These are phyloP conservation scores for Aechmea fasciata DNA, from an alignment of 176 grass and related monocot genomes.

Conservation along the genomic window DNA sequence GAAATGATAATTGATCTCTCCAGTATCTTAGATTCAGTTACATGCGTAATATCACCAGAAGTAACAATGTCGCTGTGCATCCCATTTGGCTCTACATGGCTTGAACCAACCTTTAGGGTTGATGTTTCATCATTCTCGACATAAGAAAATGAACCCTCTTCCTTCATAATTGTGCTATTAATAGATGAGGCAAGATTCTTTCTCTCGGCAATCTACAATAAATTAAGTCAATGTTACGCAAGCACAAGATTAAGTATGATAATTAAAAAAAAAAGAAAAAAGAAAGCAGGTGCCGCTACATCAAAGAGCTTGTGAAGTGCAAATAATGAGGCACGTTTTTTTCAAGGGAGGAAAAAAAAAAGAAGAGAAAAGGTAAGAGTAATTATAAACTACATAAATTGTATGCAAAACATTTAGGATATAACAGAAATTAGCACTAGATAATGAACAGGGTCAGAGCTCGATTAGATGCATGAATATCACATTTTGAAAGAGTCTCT, in stretches of 20 bases:
- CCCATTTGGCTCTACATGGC: not conserved
- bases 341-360: not conserved
- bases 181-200: not conserved
- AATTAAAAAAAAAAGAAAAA: not conserved
- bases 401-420: not conserved
- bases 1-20: not conserved
- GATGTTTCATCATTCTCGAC: not conserved
- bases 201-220: not conserved
- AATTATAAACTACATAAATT: not conserved
- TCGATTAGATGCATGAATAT: too few relatives aligned
- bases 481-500: too few relatives aligned
- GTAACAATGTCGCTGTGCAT: not conserved
- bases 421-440: too few relatives aligned
- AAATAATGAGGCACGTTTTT: not conserved
- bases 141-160: not conserved
- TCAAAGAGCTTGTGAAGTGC: not conserved
- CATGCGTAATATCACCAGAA: not conserved
- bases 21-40: not conserved
- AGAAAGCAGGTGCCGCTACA: not conserved
- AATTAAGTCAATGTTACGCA: not conserved
- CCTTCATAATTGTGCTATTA: not conserved
- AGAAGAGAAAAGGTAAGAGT: not conserved
- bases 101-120: not conserved
- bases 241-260: not conserved
- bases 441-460: too few relatives aligned